Base-by-base conservation (phyloP, 1,284 basidiomycete species). In the Fereydounia khargensis region DNA sequence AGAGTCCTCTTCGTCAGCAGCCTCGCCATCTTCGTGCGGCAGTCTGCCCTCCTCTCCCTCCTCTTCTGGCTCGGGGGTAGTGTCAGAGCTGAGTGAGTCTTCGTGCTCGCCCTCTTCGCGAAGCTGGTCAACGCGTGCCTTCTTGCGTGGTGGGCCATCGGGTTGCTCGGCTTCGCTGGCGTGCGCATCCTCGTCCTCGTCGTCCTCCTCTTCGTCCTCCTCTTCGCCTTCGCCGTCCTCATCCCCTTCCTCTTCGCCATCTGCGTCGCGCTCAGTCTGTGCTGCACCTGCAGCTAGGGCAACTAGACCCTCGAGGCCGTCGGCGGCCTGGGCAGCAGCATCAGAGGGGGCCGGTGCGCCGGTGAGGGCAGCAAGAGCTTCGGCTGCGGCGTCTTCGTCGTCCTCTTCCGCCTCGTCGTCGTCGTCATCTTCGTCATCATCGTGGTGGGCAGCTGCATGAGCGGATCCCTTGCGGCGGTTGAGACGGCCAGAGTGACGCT, bases 301-400 rank as follows among this genome's bases (percentile, higher is more conserved):
- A 19, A 68, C 68, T 14, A 73, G 62, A 1, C 57, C 69, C 20
- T 62, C 65, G 14, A 72, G 53, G 20, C 58, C 62, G 23, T 50
- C 50, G n/a, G 41, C 53, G 16, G 63, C 64, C 19, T 45, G 49
- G 23, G 33, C 47, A 11, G 39, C 37, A 3, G 42, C 28, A 9
- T 25, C 41, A 2, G 51, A 35, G 28, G 34, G 40, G 1, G 55
- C 56, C 10, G 48, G 37, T 19, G 43, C 56, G 21, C 51, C 64
- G 7, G 64, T 64, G 16, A 66, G 48, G 6, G 64, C 64, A 6
- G 64, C 64, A 13, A 66, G 49, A 13, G 56, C 64, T 34, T 66
- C 53, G n/a, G 55, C 58, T 17, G 65, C 65, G 35, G 65, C 62
- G 39, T 65, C 65, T 33, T 65, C 53, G 52, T 20, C 33, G 33